Percentiles rank a stretch among this genome's conserved stretches.
Evolutionary conservation across 2,329 filamentous ascomycete species (phyloP).

Genomic region (Pestalotiopsis sp.): DNA sequence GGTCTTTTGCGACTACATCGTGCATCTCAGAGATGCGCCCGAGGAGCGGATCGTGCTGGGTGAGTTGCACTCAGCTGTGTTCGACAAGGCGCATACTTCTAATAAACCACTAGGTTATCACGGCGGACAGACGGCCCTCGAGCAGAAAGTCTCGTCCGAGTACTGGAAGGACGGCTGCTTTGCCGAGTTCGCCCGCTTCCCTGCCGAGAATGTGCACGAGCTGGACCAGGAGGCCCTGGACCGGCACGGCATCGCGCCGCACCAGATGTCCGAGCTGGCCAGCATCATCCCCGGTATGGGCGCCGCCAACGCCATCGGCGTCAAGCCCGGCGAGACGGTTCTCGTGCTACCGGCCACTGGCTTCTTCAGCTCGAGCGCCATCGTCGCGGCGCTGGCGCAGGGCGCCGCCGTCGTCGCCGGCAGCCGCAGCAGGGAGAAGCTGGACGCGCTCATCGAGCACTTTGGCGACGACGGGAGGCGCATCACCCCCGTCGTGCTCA

Average conservation of each 20-base stretch:
- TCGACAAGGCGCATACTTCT: background rate
- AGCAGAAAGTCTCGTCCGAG: conserved; percentile 2
- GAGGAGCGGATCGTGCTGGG: conserved; percentile 3
- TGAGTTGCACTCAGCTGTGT: background rate
- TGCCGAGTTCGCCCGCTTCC: conserved; percentile 4
- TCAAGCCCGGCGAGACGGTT: background rate
- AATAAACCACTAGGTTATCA: background rate
- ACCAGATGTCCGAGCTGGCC: background rate
- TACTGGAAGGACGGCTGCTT: conserved; percentile 6
- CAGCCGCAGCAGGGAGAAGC: conserved; percentile 4
- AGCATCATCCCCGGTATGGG: background rate
- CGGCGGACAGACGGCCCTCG: background rate
- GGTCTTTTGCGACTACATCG: conserved; percentile 1
- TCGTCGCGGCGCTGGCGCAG: background rate
- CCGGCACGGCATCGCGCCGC: background rate
- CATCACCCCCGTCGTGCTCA: background rate
- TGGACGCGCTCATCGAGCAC: background rate
- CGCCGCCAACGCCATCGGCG: background rate
- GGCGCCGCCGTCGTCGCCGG: conserved; percentile 1
- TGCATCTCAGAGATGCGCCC: background rate
- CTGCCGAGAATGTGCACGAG: conserved; percentile 5
- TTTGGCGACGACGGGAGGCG: conserved; percentile 1
- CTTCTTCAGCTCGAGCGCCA: conserved; percentile 6
- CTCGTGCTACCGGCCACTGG: conserved; percentile 3
- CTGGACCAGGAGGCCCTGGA: background rate